Percentiles rank a stretch among this genome's conserved stretches.
Evolutionary conservation across 208 protist species (phyloP).

Genomic region (Acanthamoeba lugdunensis): DNA sequence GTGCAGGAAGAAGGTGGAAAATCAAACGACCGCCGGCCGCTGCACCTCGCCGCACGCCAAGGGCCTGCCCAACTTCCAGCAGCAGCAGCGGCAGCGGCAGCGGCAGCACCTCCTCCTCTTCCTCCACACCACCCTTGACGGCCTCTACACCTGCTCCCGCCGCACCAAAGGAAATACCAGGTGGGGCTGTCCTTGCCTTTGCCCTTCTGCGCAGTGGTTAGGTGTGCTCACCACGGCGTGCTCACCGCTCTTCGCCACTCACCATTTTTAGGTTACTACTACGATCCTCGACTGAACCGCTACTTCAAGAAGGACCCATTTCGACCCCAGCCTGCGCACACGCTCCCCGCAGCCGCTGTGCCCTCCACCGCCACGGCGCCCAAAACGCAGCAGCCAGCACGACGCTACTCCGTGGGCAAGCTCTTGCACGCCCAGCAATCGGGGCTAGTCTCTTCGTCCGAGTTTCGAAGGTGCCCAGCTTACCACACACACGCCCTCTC

Average conservation of each 20-base stretch:
- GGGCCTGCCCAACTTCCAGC: neutral
- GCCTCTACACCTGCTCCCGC: neutral
- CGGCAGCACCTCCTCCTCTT: neutral
- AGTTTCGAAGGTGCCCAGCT: neutral
- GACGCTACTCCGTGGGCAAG: neutral
- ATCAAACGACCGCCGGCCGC: neutral
- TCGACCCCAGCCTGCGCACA: constrained; percentile 32
- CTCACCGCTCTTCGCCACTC: no score
- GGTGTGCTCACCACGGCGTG: no score
- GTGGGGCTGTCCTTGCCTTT: neutral
- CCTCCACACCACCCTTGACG: neutral
- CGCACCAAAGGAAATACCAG: constrained; percentile 18
- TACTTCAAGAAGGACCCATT: constrained; percentile 70
- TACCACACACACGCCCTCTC: neutral
- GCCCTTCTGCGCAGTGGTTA: no score
- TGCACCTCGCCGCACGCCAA: neutral
- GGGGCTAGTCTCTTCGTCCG: neutral
- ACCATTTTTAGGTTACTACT: constrained; percentile 9
- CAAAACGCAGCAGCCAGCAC: neutral
- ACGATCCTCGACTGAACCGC: constrained; percentile 29
- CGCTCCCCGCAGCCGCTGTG: neutral
- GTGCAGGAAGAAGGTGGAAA: neutral
- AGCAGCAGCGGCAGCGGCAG: no score
- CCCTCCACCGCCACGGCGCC: neutral
- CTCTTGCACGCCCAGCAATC: neutral